phyloP scores from a whole-genome alignment of 1,284 basidiomycete species.

The Papiliotrema flavescens region DNA sequence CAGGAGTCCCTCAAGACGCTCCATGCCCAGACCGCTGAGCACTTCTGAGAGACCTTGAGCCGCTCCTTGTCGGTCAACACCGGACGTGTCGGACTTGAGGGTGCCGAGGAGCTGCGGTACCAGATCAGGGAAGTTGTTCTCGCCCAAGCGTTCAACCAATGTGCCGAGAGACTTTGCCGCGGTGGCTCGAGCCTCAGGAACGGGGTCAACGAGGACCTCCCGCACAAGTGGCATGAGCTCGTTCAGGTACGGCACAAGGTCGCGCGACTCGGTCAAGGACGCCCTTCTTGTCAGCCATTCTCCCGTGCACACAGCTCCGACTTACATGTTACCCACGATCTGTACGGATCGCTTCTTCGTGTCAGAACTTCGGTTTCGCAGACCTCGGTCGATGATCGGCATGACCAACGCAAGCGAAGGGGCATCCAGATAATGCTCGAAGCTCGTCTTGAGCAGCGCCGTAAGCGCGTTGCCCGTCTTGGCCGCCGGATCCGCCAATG shows the following conservation, averaged over 20 bases:
- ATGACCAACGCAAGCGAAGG: slow-evolving; percentile 95
- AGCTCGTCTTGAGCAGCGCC: slow-evolving; percentile 85
- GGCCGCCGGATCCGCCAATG: slow-evolving; percentile 84
- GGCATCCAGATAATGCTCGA: slow-evolving; percentile 97
- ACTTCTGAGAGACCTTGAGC: slow-evolving; percentile 98
- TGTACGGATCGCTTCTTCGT: slow-evolving; percentile 94
- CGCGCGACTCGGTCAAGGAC: slow-evolving; percentile 89
- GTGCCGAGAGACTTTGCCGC: slow-evolving; percentile 97
- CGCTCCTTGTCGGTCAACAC: slow-evolving; percentile 92
- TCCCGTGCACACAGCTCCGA: background rate
- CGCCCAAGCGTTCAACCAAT: slow-evolving; percentile 92
- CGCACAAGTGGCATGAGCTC: slow-evolving; percentile 88
- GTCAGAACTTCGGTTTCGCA: slow-evolving; percentile 87
- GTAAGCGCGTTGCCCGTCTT: slow-evolving; percentile 84
- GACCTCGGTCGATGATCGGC: slow-evolving; percentile 90
- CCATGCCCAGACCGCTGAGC: slow-evolving; percentile 92
- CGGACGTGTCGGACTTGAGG: slow-evolving; percentile 88
- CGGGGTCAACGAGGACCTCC: slow-evolving; percentile 86
- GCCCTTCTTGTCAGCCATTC: slow-evolving; percentile 49
- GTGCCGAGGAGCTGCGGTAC: slow-evolving; percentile 86
- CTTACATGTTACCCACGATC: slow-evolving; percentile 85
- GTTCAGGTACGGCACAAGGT: slow-evolving; percentile 92
- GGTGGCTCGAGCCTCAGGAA: slow-evolving; percentile 94
- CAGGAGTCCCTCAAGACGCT: slow-evolving; percentile 87
- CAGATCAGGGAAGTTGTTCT: slow-evolving; percentile 91